Evolutionary conservation across 805 yeast genomes (phyloP).

Genomic region (Pichia manshurica): DNA sequence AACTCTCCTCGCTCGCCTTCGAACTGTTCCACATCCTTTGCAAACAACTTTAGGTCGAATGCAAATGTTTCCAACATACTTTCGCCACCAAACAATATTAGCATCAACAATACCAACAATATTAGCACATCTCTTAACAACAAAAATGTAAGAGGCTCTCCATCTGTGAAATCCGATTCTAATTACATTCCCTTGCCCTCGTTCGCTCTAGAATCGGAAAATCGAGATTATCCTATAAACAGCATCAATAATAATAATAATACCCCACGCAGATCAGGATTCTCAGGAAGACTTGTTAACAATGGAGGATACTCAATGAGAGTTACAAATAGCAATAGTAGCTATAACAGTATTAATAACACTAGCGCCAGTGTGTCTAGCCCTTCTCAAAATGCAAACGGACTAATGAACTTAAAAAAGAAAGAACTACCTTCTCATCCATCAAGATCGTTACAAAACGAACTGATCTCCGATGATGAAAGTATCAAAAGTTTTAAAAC

Average conservation of each 20-base stretch:
- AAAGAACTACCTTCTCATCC: slow-evolving; percentile 8
- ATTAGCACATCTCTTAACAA: not conserved
- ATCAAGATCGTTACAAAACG: slow-evolving; percentile 2
- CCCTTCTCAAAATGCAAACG: slow-evolving; percentile 16
- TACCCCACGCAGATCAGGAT: not conserved
- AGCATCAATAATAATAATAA: too few relatives aligned
- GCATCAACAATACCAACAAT: too few relatives aligned
- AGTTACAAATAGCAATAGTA: not conserved
- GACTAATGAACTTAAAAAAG: slow-evolving; percentile 10
- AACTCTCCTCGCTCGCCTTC: slow-evolving; percentile 18
- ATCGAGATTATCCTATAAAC: too few relatives aligned
- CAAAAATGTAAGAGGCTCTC: not conserved
- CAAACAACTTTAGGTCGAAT: not conserved
- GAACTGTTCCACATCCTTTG: slow-evolving; percentile 1
- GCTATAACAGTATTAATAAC: not conserved
- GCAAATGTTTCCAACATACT: too few relatives aligned
- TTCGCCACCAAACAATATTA: too few relatives aligned
- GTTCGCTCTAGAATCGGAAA: too few relatives aligned
- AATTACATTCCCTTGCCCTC: too few relatives aligned
- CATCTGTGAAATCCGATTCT: not conserved
- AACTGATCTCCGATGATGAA: slow-evolving; percentile 20
- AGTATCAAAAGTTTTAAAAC: slow-evolving; percentile 19
- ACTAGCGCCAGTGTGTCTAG: too few relatives aligned
- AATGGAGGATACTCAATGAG: slow-evolving; percentile 4
- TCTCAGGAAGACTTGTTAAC: slow-evolving; percentile 16